phyloP scores from a whole-genome alignment of 23 red algal genomes.

The Gracilariopsis chorda region DNA sequence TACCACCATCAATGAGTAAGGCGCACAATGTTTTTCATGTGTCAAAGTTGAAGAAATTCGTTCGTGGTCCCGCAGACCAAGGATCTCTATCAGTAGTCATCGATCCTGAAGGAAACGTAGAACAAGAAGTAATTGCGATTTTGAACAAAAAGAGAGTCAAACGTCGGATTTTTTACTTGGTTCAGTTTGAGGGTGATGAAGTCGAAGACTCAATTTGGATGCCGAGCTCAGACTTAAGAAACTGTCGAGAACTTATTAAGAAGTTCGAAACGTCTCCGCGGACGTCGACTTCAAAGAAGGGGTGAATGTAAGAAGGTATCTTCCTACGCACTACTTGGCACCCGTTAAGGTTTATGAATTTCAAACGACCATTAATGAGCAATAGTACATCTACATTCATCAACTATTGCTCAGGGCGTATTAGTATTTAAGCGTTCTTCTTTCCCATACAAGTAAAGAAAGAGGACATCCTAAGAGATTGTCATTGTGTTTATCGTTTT shows the following conservation, averaged over 20 bases:
- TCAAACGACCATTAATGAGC: too few relatives aligned
- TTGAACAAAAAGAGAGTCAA: not conserved
- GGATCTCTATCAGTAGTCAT: not conserved
- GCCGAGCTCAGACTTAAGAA: not conserved
- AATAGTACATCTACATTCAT: too few relatives aligned
- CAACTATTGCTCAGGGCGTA: too few relatives aligned
- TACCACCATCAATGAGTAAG: slow-evolving; percentile 47
- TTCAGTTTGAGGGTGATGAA: slow-evolving; percentile 1
- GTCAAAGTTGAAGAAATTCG: slow-evolving; percentile 5
- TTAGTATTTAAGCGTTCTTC: too few relatives aligned
- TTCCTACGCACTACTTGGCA: too few relatives aligned
- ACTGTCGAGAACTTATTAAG: not conserved
- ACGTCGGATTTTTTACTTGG: not conserved
- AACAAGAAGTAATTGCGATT: not conserved
- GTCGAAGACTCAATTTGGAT: slow-evolving; percentile 19
- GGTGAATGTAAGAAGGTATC: not conserved
- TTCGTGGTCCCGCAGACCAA: not conserved
- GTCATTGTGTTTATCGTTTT: too few relatives aligned
- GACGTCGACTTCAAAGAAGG: slow-evolving; percentile 4
- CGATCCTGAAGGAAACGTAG: not conserved
- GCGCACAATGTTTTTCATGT: slow-evolving; percentile 48
- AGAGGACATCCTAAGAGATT: too few relatives aligned
- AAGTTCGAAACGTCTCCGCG: not conserved
- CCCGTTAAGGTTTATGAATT: too few relatives aligned
- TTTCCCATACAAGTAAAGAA: too few relatives aligned